Conservation (phyloP, 345 rosid genomes). For the Euphorbia peplus region DNA sequence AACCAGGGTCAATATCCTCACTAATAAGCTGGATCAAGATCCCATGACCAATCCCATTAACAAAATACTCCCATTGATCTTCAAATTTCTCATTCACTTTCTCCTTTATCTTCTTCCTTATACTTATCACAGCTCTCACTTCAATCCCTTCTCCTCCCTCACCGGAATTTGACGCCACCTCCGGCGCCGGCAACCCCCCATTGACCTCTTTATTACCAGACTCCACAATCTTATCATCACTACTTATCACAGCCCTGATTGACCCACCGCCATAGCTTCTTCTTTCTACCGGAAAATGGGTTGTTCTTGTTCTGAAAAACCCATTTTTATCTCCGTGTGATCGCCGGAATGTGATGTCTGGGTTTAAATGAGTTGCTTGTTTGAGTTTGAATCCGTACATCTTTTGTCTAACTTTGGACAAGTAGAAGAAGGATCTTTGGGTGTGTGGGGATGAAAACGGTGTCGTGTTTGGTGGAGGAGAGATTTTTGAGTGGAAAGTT, state of each 20-base stretch:
- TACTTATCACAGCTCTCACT: slow-evolving; percentile 61
- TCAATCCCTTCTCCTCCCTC: slow-evolving; percentile 27
- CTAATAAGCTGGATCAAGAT: slow-evolving; percentile 77
- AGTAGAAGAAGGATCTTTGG: neutral
- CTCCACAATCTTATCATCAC: slow-evolving; percentile 57
- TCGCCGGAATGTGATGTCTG: slow-evolving; percentile 38
- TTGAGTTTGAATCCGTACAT: slow-evolving; percentile 40
- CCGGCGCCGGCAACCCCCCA: slow-evolving; percentile 15
- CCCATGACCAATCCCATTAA: slow-evolving; percentile 79
- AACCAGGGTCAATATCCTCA: slow-evolving; percentile 84
- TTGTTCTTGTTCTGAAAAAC: slow-evolving; percentile 6
- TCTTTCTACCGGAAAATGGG: slow-evolving; percentile 18
- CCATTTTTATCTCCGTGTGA: slow-evolving; percentile 24
- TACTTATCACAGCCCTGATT: slow-evolving; percentile 54
- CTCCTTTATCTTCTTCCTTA: slow-evolving; percentile 79
- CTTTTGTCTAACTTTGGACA: neutral
- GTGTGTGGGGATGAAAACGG: neutral
- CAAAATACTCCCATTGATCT: slow-evolving; percentile 59
- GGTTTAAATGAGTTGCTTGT: slow-evolving; percentile 35
- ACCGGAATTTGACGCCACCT: slow-evolving; percentile 10
- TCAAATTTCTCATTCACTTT: slow-evolving; percentile 64
- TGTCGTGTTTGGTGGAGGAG: neutral
- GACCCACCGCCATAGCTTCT: slow-evolving; percentile 10
- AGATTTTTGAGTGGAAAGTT: neutral
- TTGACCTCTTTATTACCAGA: slow-evolving; percentile 27